These are phyloP conservation scores for Aspergillus intermedius DNA, from an alignment of 2,329 filamentous ascomycete genomes.

Conservation along the genomic window DNA sequence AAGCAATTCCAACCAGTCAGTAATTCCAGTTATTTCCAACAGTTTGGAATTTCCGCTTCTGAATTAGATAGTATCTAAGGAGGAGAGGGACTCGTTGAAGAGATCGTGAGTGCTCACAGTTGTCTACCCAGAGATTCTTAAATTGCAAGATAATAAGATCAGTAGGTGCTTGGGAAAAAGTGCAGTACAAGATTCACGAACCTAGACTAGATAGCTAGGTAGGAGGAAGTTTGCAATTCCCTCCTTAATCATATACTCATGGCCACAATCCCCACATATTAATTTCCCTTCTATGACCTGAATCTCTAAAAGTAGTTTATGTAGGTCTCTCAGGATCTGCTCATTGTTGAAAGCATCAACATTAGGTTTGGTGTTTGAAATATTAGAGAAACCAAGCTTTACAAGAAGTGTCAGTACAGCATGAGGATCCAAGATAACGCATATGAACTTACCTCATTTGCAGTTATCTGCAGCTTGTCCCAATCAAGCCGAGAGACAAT, in stretches of 20 bases:
- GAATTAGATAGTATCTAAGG: neutral
- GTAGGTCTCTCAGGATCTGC: constrained; percentile 68
- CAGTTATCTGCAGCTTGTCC: constrained; percentile 68
- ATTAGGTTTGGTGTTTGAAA: constrained; percentile 59
- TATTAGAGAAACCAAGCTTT: constrained; percentile 70
- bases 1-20: too few species aligned
- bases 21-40: too few species aligned
- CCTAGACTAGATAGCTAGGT: constrained; percentile 83
- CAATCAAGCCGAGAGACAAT: constrained; percentile 85
- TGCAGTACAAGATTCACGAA: constrained; percentile 12
- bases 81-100: neutral
- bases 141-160: too few species aligned
- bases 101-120: neutral
- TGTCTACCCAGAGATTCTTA: too few species aligned
- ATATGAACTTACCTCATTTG: constrained; percentile 50
- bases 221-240: constrained; percentile 95
- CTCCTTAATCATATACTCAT: constrained; percentile 91
- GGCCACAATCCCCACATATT: constrained; percentile 82
- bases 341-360: constrained; percentile 60
- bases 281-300: constrained; percentile 82
- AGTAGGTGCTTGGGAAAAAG: too few species aligned
- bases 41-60: too few species aligned
- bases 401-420: constrained; percentile 3
- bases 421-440: neutral
- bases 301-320: constrained; percentile 79